Evolutionary conservation across 2,329 filamentous ascomycete genomes (phyloP), one percentile per base, ranked within the genome.

Genomic region (Sporothrix mexicana): DNA sequence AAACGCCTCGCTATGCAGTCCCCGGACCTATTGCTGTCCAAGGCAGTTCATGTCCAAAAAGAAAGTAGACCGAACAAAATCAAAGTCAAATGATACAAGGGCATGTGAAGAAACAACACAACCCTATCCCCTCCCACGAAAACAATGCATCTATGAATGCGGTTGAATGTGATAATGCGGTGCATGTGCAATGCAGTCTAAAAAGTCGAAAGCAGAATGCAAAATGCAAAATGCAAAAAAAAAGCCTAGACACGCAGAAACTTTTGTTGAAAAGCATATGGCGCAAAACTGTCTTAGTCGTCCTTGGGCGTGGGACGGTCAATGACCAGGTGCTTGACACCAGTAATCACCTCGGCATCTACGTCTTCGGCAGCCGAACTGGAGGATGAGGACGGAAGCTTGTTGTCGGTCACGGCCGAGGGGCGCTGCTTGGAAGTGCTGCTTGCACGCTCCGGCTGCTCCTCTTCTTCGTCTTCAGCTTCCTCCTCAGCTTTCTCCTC

Each of bases 301-400:
- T 17, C 45, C 53, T 72, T 62, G 45, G 36, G 49, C 30, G 15
- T 47, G 41, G 41, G 43, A 5, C 71, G 47, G 45, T 85, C 84
- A 49, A 88, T 75, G 69, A 83, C 82, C 69, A 90, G 79, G 74
- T 87, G 83, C 80, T 85, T 84, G 80, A 91, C 80, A 71, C 88
- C 88, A 20, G 88, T 90, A 71, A 90, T 90, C 41, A 88, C 76
- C 79, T 90, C 88, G 2, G 87, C 88, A 71, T 83, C 81, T 12
- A 84, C 72, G 76, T 90, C 88, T 74, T 84, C 80, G 6, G 83
- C 79, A 1, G 78, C 77, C 1, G 77, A 73, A 68, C 71, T 72
- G 13, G 75, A 74, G 61, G 70, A 71, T 25, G 47, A 64, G 15
- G 66, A 64, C 1, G 67, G 7, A 13, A 25, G 36, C 3, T 55